A percentile compares a stretch with the other conserved stretches of the same genome.
Conservation (phyloP, 768 basidiomycete species). For the Suillus variegatus region DNA sequence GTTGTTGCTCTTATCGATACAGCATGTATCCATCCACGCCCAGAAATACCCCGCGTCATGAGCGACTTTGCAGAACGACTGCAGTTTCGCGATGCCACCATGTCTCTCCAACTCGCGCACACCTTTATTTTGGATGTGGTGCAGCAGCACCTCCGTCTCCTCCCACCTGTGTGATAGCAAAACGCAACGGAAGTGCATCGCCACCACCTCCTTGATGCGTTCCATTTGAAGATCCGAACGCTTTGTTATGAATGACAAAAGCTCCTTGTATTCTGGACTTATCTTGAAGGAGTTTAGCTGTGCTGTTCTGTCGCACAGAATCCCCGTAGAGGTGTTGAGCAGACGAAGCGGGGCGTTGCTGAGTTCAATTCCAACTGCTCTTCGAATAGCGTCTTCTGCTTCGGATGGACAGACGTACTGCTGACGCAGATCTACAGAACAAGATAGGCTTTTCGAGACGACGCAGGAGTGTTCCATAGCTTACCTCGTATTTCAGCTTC, state of each 20-base stretch:
- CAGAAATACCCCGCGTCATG: neutral
- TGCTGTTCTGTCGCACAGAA: neutral
- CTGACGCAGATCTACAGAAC: neutral
- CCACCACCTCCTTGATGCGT: neutral
- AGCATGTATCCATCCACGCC: neutral
- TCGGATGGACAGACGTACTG: neutral
- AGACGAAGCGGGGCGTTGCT: neutral
- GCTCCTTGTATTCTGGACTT: neutral
- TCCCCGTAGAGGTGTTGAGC: neutral
- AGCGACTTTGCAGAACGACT: neutral
- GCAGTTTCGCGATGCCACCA: neutral
- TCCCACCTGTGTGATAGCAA: neutral
- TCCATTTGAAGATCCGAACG: neutral
- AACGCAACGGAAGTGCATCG: neutral
- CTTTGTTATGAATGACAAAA: fast-evolving
- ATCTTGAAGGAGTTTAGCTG: neutral
- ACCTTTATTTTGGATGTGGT: neutral
- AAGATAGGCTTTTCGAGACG: neutral
- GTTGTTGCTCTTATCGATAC: neutral
- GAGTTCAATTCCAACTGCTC: neutral
- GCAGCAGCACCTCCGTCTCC: neutral
- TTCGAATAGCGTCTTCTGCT: neutral
- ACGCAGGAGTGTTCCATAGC: neutral
- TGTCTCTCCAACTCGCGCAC: neutral
- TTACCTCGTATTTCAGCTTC: neutral